Percentiles rank a stretch among this genome's conserved stretches.
phyloP scores from a whole-genome alignment of 768 basidiomycete species.

The Punctularia strigosozonata region DNA sequence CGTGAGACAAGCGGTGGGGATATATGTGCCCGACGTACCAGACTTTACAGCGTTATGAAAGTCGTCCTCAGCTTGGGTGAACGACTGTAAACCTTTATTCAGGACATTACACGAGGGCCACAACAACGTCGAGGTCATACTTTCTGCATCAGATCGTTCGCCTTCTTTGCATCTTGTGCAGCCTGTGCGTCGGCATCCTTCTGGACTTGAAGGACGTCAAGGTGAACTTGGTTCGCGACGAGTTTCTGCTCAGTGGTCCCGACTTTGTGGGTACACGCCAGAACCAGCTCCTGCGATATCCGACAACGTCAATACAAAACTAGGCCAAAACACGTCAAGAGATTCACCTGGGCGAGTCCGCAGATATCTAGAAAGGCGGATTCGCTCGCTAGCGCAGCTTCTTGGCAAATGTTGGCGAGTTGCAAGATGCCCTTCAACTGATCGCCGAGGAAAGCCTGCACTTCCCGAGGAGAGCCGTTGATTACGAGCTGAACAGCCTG shows the following conservation, averaged over 20 bases:
- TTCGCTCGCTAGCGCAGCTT: slow-evolving; percentile 1
- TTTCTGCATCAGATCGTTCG: background rate
- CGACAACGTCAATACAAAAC: too few relatives aligned
- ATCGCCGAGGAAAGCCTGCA: background rate
- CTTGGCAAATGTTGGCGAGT: slow-evolving; percentile 1
- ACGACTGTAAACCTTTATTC: slow-evolving; percentile 1
- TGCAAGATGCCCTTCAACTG: background rate
- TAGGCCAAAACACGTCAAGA: too few relatives aligned
- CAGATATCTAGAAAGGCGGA: background rate
- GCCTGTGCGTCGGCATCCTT: background rate
- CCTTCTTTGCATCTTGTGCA: background rate
- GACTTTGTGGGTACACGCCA: slow-evolving; percentile 4
- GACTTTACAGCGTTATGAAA: slow-evolving; percentile 3
- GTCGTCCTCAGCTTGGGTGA: slow-evolving; percentile 2
- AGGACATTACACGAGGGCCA: background rate
- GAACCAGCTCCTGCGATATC: slow-evolving; percentile 1
- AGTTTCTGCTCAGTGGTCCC: slow-evolving; percentile 2
- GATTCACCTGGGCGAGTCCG: too few relatives aligned
- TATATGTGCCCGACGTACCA: too few relatives aligned
- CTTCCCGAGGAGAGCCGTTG: background rate
- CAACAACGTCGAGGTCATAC: background rate
- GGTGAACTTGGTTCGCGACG: background rate
- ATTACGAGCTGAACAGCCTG: background rate
- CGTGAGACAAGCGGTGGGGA: too few relatives aligned
- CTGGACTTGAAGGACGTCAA: slow-evolving; percentile 1